Percentiles rank a stretch among this genome's conserved stretches.
These are phyloP conservation scores for Candida corydali DNA, from an alignment of 805 yeast genomes.

Conservation along the genomic window DNA sequence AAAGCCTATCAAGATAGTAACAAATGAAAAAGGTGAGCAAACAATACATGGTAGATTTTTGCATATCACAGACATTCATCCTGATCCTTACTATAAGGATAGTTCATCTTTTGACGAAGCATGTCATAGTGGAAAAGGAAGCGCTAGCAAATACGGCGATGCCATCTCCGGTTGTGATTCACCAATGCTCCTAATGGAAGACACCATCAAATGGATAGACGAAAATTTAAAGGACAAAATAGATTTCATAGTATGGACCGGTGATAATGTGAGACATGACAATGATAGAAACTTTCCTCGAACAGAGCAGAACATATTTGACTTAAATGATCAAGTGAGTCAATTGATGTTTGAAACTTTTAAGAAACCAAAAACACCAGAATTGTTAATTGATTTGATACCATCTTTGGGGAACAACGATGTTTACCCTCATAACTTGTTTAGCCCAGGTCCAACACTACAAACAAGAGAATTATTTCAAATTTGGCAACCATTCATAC, in stretches of 20 bases:
- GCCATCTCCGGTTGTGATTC: constrained; percentile 77
- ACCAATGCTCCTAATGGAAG: constrained; percentile 56
- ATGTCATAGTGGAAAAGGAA: constrained; percentile 59
- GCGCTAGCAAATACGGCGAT: constrained; percentile 68
- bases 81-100: constrained; percentile 61
- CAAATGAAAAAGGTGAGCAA: constrained; percentile 20
- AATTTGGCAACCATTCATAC: constrained; percentile 72
- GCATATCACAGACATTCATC: constrained; percentile 86
- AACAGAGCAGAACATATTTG: constrained; percentile 66
- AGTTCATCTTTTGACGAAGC: constrained; percentile 43
- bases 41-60: constrained; percentile 69
- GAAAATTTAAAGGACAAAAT: constrained; percentile 66
- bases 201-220: constrained; percentile 64
- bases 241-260: constrained; percentile 88
- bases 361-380: constrained; percentile 40
- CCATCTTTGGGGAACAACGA: constrained; percentile 86
- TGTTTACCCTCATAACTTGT: constrained; percentile 83
- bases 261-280: constrained; percentile 84
- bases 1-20: constrained; percentile 21
- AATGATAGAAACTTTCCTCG: constrained; percentile 73
- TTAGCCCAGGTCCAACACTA: constrained; percentile 83
- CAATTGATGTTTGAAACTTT: constrained; percentile 49
- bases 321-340: constrained; percentile 59
- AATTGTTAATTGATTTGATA: constrained; percentile 45
- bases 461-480: constrained; percentile 74